These are phyloP conservation scores for Paradendryphiella salina DNA, from an alignment of 2,329 filamentous ascomycete genomes.

Conservation along the genomic window DNA sequence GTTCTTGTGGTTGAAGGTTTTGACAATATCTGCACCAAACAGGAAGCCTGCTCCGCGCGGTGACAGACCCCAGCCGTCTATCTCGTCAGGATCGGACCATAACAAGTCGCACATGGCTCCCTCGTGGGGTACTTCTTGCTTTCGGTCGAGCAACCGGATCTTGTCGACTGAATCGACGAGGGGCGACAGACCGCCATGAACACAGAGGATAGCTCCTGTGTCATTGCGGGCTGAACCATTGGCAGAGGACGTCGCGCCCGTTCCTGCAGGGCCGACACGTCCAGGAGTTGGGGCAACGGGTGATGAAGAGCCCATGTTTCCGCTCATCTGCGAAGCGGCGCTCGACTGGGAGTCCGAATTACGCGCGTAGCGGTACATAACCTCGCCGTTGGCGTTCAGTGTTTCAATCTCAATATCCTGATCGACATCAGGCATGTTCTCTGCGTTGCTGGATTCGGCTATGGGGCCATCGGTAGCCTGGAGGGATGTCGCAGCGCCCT, in stretches of 20 bases:
- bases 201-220: constrained; percentile 76
- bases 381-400: constrained; percentile 77
- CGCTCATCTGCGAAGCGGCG: constrained; percentile 37
- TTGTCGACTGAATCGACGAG: constrained; percentile 93
- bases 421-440: constrained; percentile 57
- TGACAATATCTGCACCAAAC: constrained; percentile 94
- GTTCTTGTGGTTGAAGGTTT: constrained; percentile 90
- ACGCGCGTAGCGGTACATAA: constrained; percentile 72
- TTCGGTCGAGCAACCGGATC: constrained; percentile 86
- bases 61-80: constrained; percentile 93
- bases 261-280: constrained; percentile 74
- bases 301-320: constrained; percentile 42
- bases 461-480: constrained; percentile 62
- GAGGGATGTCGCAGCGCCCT: constrained; percentile 74
- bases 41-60: constrained; percentile 94
- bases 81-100: constrained; percentile 98
- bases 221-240: constrained; percentile 59
- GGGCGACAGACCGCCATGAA: constrained; percentile 90
- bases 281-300: constrained; percentile 48
- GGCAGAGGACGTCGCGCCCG: constrained; percentile 73
- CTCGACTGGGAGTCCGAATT: constrained; percentile 46
- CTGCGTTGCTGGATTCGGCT: constrained; percentile 56
- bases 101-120: constrained; percentile 98
- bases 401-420: constrained; percentile 91
- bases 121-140: constrained; percentile 97